Evolutionary conservation across 2,329 filamentous ascomycete species (phyloP), one percentile per base, ranked within the genome.

Genomic region (Leptosphaerulina australis): DNA sequence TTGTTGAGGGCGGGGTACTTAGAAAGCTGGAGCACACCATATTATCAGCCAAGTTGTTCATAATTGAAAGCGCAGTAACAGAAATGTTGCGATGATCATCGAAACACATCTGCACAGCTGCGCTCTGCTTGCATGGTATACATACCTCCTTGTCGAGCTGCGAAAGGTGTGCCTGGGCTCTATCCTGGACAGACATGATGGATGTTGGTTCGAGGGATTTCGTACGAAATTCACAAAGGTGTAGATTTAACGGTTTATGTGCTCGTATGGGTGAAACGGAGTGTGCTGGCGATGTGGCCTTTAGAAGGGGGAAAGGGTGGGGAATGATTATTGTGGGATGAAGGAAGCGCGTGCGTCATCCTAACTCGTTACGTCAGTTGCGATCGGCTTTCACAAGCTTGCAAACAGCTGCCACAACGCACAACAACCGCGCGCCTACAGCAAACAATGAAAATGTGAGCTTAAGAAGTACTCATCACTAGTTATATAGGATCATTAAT

Each of bases 1-100:
- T 93, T 91, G 83, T 86, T 88, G 73, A 94, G 83, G 68, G 82
- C 77, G 66, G 88, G 88, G 79, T 94, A 94, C 77, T 92, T 93
- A 75, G 88, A 90, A 62, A 94, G 86, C 90, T 94, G 74, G 64
- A 59, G 39, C 53, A 63, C 43, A 59, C 53, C 22, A 22, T 39
- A 33, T 43, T 31, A 56, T 69, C 54, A 72, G 68, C 56, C 60
- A 35, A 39, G 35, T 26, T 43, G 28, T 35, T 24, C 30, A 17
- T 28, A 15, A 20, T 25, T 21, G 9, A 17, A 10, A 36, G 49
- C 40, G 31, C 34, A 48, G 21, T 9, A 33, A 18, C 10, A 7
- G 15, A 36, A 8, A 37, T 43, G 26, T 29, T 15, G 41, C 41
- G 18, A 46, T 29, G 15, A 5, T 6, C n/a, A 11, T 30, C 8